Conservation (phyloP, 2,329 filamentous ascomycete genomes). For the Fusarium anguioides region DNA sequence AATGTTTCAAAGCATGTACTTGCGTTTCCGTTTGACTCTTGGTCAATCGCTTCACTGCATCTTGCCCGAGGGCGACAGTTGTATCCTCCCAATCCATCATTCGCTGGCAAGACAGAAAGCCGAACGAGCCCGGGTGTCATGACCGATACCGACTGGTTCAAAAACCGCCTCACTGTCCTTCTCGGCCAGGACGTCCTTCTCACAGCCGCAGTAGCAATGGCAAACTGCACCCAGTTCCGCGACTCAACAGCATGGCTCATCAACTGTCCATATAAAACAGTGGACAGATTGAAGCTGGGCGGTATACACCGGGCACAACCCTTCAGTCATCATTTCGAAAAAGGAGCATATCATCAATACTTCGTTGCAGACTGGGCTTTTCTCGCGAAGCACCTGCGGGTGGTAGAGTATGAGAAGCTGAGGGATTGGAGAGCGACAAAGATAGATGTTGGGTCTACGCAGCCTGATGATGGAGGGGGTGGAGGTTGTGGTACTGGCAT, state of each 20-base stretch:
- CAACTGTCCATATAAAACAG: constrained; percentile 32
- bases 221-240: constrained; percentile 40
- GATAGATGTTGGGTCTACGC: constrained; percentile 20
- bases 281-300: constrained; percentile 51
- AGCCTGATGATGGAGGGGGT: neutral
- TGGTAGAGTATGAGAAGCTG: constrained; percentile 40
- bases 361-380: constrained; percentile 44
- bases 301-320: constrained; percentile 57
- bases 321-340: constrained; percentile 53
- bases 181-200: constrained; percentile 47
- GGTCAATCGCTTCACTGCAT: constrained; percentile 54
- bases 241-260: constrained; percentile 50
- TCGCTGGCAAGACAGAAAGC: neutral
- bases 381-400: constrained; percentile 10
- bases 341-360: constrained; percentile 45
- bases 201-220: constrained; percentile 50
- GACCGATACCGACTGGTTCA: constrained; percentile 47
- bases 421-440: constrained; percentile 38
- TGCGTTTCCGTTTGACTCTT: constrained; percentile 57
- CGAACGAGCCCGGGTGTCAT: constrained; percentile 15
- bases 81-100: constrained; percentile 42
- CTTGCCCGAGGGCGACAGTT: constrained; percentile 48
- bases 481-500: constrained; percentile 21
- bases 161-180: constrained; percentile 50
- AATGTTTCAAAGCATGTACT: constrained; percentile 57